Conservation (phyloP, 2,329 filamentous ascomycete genomes). For the Fusarium floridanum region DNA sequence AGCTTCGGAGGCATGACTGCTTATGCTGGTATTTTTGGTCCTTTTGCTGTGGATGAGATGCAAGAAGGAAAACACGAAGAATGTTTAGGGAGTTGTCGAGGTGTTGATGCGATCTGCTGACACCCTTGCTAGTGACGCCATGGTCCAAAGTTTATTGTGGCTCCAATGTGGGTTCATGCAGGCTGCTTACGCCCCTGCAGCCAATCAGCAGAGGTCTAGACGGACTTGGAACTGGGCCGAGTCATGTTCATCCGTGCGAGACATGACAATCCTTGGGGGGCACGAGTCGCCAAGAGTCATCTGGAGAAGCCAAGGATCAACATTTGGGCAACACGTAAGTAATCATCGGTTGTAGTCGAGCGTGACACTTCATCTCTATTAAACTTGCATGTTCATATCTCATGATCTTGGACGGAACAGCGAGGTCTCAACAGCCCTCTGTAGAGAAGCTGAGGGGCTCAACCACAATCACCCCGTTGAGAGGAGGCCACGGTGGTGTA, state of each 20-base stretch:
- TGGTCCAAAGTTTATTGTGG: neutral
- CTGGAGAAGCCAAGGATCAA: neutral
- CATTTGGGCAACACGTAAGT: neutral
- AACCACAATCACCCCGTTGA: too few species aligned
- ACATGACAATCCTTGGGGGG: neutral
- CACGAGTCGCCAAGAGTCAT: neutral
- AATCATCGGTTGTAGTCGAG: neutral
- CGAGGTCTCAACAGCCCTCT: too few species aligned
- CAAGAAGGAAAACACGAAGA: neutral
- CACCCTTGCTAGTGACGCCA: neutral
- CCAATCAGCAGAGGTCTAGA: neutral
- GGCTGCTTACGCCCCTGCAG: neutral
- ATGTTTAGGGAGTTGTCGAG: neutral
- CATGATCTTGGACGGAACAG: too few species aligned
- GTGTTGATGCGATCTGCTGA: neutral
- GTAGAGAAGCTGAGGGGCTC: too few species aligned
- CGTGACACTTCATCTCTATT: neutral
- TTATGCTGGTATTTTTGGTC: neutral
- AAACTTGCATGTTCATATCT: neutral
- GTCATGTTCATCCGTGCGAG: too few species aligned
- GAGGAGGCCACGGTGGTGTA: too few species aligned
- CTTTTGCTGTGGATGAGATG: neutral
- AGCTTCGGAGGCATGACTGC: conserved; percentile 6
- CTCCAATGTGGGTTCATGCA: neutral
- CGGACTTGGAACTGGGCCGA: neutral